phyloP scores from a whole-genome alignment of 257 asterid species.

The Handroanthus guayacan region DNA sequence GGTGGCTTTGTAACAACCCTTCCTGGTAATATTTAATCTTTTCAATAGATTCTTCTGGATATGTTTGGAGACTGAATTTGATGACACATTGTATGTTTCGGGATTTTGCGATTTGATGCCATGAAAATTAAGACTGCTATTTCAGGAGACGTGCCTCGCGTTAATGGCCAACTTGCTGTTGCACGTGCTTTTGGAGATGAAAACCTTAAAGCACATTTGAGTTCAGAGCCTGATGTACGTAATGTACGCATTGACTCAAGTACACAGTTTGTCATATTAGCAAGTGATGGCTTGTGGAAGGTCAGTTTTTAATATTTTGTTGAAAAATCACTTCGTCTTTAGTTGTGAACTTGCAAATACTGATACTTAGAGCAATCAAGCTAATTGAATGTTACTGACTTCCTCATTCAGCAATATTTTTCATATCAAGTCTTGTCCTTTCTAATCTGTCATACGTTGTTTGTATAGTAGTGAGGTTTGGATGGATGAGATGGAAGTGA shows the following conservation, averaged over 20 bases:
- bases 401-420: background rate
- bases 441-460: background rate
- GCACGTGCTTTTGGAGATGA: slow-evolving; percentile 91
- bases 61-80: slow-evolving; percentile 8
- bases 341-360: background rate
- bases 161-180: slow-evolving; percentile 85
- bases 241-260: slow-evolving; percentile 54
- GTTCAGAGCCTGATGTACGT: slow-evolving; percentile 78
- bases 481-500: background rate
- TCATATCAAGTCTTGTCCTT: slow-evolving; percentile 4
- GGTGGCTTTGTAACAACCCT: slow-evolving; percentile 81
- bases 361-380: background rate
- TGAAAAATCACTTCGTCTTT: background rate
- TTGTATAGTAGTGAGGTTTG: slow-evolving; percentile 1
- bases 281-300: slow-evolving; percentile 95
- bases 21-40: slow-evolving; percentile 57
- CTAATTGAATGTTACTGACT: background rate
- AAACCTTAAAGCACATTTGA: slow-evolving; percentile 79
- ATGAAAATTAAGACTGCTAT: slow-evolving; percentile 39
- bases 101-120: slow-evolving; percentile 36
- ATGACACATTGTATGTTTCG: background rate
- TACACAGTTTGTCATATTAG: slow-evolving; percentile 69
- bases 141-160: slow-evolving; percentile 88
- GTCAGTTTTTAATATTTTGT: slow-evolving; percentile 43
- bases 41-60: slow-evolving; percentile 2